Conservation (phyloP, 2,329 filamentous ascomycete species). For the Coniella lustricola region DNA sequence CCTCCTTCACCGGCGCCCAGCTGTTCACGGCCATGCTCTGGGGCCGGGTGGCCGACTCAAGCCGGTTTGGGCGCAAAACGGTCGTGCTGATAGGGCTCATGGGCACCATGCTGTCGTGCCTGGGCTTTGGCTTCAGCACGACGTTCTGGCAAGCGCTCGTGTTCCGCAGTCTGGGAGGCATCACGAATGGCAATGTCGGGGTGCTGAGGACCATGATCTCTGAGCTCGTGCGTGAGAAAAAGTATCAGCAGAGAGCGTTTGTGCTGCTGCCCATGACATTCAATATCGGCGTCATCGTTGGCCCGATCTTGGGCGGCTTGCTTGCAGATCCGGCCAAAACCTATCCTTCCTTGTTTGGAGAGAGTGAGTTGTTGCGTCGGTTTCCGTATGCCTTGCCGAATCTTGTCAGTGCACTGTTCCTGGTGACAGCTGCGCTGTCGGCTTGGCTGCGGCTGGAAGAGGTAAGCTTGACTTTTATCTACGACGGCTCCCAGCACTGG, state of each 20-base stretch:
- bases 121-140: slow-evolving; percentile 79
- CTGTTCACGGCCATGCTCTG: slow-evolving; percentile 72
- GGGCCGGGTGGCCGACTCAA: slow-evolving; percentile 74
- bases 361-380: slow-evolving; percentile 58
- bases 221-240: slow-evolving; percentile 81
- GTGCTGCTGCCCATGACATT: slow-evolving; percentile 88
- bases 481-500: too few species aligned
- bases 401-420: slow-evolving; percentile 51
- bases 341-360: slow-evolving; percentile 63
- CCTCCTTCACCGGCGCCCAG: slow-evolving; percentile 74
- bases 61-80: slow-evolving; percentile 72
- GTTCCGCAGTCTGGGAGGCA: slow-evolving; percentile 70
- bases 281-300: slow-evolving; percentile 81
- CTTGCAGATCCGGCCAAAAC: slow-evolving; percentile 75
- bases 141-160: slow-evolving; percentile 73
- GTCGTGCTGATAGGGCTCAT: slow-evolving; percentile 67
- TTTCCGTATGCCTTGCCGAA: slow-evolving; percentile 86
- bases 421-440: slow-evolving; percentile 34
- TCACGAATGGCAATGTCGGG: slow-evolving; percentile 86
- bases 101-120: slow-evolving; percentile 72
- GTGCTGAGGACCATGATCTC: slow-evolving; percentile 90
- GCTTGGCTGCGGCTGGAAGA: slow-evolving; percentile 48
- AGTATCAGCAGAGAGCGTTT: slow-evolving; percentile 83
- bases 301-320: slow-evolving; percentile 79
- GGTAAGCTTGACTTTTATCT: slow-evolving; percentile 23